Base-by-base conservation (phyloP, 1,139 yeast genomes). In the Suhomyces guaymorum region DNA sequence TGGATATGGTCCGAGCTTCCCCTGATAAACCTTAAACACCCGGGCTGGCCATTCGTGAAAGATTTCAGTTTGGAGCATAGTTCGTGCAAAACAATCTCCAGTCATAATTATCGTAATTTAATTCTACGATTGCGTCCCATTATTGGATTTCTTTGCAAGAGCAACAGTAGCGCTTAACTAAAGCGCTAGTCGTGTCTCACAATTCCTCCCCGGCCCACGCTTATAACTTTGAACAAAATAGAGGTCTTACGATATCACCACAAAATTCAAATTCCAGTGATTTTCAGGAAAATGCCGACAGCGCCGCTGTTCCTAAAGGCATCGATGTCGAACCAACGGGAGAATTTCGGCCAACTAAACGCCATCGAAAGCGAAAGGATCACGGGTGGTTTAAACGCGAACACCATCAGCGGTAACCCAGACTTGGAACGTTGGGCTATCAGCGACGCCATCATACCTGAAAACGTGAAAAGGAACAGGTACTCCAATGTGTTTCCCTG, bases 401-500 rank as follows among this genome's bases (percentile, higher is more conserved):
- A 26, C 22, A 4, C 10, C 23, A 22, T 33, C 10, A 18, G 9
- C 12, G 24, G 15, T 17, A 10, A 25, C n/a, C 8, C 25, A 20
- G 5, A 7, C 24, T 9, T 19, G 9, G 14, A 24, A 17, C 15
- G 3, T 5, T 61, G 66, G 65, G 36, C 61, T 10, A 39, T 58
- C 10, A 36, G 39, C 14, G 49, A 46, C 3, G 67, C 62, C 7
- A 41, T 43, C 7, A 28, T 28, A 4, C 39, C 40, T 8, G 24
- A 16, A 20, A 61, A 55, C 42, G 24, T 44, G n/a, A 7, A 21
- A n/a, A 35, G 73, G 33, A 70, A 70, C 46, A 46, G 77, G 14
- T 71, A 71, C 43, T 37, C 55, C 17, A 70, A 71, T 40, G 74
- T 71, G 19, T 55, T 66, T 26, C 75, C 77, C 2, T 71, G 66